Base-by-base conservation (phyloP, 495 filamentous ascomycete genomes). In the Hapsidospora chrysogenum region DNA sequence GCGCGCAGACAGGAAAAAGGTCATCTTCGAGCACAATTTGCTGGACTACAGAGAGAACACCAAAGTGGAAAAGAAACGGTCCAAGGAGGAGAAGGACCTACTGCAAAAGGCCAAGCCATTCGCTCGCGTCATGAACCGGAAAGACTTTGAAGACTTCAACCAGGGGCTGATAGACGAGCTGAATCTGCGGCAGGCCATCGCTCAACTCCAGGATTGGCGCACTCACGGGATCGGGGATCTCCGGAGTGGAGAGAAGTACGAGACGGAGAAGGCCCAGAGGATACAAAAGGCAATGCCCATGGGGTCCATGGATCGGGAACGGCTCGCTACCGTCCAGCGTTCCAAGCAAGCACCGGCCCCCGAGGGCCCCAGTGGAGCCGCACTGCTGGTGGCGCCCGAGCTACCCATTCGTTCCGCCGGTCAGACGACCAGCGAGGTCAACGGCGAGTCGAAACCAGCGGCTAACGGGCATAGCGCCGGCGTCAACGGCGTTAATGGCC, bases 31-130 rank as follows among this genome's bases (percentile, higher is more conserved):
- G 48, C 89, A 99, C 51, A 76, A 76, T 36, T 61, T 99, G 17
- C 64, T 99, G 1, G 85, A 99, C 33, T 96, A 96, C 50, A 61
- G 81, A 33, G 87, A 92, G 52, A 92, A 89, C 46, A 76, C 63
- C 9, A 81, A 77, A 17, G 45, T 73, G 0, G 89, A 99, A 49
- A 96, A 94, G 70, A 94, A 86, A 60, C 76, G 87, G 17, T 84
- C 82, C 0, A 96, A 96, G 47, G 89, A 99, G 50, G 92, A 99
- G 49, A 60, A 77, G 7, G 89, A 95, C 13, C 60, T 96, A 14
- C 50, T 92, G 15, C 84, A 83, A 62, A 93, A 92, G 49, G 79
- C 80, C 20, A 99, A 99, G 48, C 89, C 89, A 0, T 89, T 96
- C 41, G 89, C 85, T 16, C 74, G 89, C 17, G 87, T 96, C 70